Evolutionary conservation across 1,284 basidiomycete genomes (phyloP).

Genomic region (Pseudozyma tsukubaensis): DNA sequence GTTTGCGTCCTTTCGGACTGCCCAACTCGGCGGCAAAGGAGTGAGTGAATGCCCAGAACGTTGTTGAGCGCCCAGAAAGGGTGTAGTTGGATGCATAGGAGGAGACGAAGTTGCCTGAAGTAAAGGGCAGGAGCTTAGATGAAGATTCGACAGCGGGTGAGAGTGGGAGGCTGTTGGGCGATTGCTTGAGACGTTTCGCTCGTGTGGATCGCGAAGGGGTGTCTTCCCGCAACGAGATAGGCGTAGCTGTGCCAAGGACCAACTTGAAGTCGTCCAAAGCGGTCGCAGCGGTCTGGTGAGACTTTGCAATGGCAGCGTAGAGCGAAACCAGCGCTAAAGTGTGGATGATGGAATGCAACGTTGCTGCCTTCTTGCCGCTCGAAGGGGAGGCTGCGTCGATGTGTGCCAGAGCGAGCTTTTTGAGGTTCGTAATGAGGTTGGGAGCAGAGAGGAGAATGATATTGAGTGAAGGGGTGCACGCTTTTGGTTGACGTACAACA

Average conservation of each 20-base stretch:
- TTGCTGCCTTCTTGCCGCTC: constrained; percentile 22
- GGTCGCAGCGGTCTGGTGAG: background rate
- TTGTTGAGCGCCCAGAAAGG: background rate
- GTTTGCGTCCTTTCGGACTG: background rate
- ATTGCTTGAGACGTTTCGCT: background rate
- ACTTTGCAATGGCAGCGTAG: constrained; percentile 14
- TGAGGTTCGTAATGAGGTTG: constrained; percentile 26
- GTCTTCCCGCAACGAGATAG: constrained; percentile 24
- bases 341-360: constrained; percentile 34
- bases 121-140: background rate
- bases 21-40: constrained; percentile 2
- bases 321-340: constrained; percentile 19
- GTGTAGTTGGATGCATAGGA: background rate
- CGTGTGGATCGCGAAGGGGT: background rate
- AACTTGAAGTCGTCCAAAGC: constrained; percentile 1
- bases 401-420: constrained; percentile 7
- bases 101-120: constrained; percentile 36
- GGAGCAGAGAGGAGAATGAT: constrained; percentile 18
- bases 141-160: background rate
- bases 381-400: background rate
- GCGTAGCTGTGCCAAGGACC: constrained; percentile 17
- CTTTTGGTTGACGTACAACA: constrained; percentile 1
- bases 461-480: constrained; percentile 3
- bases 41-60: constrained; percentile 18
- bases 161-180: no score